Evolutionary conservation across 768 basidiomycete genomes (phyloP).

Genomic region (Gyrodon lividus): DNA sequence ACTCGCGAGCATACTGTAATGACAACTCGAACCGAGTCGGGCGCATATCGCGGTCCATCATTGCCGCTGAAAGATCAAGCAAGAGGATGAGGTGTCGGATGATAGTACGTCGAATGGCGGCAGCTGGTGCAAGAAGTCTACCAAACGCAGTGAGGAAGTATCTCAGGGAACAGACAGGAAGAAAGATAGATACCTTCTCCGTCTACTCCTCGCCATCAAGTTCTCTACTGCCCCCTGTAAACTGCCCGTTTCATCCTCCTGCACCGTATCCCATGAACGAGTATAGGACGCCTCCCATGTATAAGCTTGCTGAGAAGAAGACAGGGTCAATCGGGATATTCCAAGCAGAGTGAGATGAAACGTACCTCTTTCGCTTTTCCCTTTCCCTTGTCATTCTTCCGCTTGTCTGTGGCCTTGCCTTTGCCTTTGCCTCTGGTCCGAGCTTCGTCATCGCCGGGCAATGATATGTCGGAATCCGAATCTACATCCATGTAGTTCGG

Average conservation of each 20-base stretch:
- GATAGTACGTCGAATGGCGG: constrained; percentile 90
- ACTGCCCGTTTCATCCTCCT: constrained; percentile 93
- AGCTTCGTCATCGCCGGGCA: constrained; percentile 47
- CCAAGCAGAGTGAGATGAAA: not conserved
- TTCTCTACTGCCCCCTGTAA: constrained; percentile 88
- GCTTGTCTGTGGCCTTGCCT: constrained; percentile 50
- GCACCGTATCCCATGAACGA: constrained; percentile 95
- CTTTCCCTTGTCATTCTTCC: constrained; percentile 53
- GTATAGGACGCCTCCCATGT: constrained; percentile 97
- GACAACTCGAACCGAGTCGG: constrained; percentile 91
- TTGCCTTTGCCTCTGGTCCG: constrained; percentile 60
- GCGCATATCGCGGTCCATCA: constrained; percentile 95
- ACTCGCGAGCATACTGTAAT: constrained; percentile 87
- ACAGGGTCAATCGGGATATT: constrained; percentile 3
- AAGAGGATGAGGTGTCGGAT: constrained; percentile 93
- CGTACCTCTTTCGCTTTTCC: constrained; percentile 35
- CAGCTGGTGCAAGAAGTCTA: constrained; percentile 78
- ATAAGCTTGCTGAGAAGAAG: constrained; percentile 63
- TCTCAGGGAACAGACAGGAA: not conserved
- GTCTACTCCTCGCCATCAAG: constrained; percentile 79
- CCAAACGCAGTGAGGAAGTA: constrained; percentile 6
- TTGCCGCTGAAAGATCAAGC: constrained; percentile 87
- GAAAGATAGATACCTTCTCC: constrained; percentile 63
- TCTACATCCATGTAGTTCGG: constrained; percentile 52
- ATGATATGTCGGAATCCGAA: constrained; percentile 72